Evolutionary conservation across 2,329 filamentous ascomycete species (phyloP).

Genomic region (Fusarium sororula): DNA sequence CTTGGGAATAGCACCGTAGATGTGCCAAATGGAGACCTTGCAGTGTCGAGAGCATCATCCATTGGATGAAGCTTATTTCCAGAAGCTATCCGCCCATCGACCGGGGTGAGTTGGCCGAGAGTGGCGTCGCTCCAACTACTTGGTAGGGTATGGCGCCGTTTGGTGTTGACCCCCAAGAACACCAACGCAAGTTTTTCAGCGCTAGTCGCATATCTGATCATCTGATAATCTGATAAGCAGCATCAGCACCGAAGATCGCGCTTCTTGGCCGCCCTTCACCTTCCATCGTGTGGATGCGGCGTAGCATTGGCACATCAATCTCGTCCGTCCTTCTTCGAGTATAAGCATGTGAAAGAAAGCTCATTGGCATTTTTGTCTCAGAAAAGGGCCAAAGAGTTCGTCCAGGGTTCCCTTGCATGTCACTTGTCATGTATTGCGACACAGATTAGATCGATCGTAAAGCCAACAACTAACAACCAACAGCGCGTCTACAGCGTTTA

Average conservation of each 20-base stretch:
- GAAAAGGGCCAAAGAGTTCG: background rate
- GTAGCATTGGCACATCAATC: background rate
- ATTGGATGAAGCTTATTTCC: slow-evolving; percentile 13
- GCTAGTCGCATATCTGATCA: slow-evolving; percentile 14
- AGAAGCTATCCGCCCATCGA: background rate
- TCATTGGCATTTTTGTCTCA: background rate
- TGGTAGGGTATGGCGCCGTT: background rate
- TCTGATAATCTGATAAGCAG: slow-evolving; percentile 28
- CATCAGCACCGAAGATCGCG: background rate
- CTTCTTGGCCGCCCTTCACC: background rate
- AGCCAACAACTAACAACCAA: background rate
- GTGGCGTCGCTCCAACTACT: slow-evolving; percentile 2
- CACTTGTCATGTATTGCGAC: background rate
- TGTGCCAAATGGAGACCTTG: background rate
- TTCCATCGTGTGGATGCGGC: background rate
- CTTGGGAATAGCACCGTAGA: slow-evolving; percentile 3
- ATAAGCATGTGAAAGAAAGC: background rate
- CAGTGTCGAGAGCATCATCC: background rate
- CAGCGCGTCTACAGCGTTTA: slow-evolving; percentile 9
- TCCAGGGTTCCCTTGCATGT: background rate
- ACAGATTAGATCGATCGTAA: background rate
- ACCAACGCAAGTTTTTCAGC: slow-evolving; percentile 2
- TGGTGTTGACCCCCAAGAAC: background rate
- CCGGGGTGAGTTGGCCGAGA: slow-evolving; percentile 7
- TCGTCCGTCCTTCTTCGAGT: background rate